Evolutionary conservation across 148 eudicot genomes (phyloP).

Genomic region (Simmondsia chinensis): DNA sequence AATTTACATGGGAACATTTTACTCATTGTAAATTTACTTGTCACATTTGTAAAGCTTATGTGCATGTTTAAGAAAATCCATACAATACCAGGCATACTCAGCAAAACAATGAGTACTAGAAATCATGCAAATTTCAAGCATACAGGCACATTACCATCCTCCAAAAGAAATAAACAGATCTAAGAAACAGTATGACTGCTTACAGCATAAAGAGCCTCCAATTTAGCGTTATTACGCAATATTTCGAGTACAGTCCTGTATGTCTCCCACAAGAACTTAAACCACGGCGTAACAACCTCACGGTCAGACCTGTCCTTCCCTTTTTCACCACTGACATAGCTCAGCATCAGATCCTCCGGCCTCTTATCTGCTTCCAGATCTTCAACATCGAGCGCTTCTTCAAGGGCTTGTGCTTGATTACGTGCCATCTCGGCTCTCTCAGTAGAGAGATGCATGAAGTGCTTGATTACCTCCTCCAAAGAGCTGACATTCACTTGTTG

Average conservation of each 20-base stretch:
- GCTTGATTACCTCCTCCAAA: slow-evolving; percentile 89
- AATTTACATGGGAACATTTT: too few relatives aligned
- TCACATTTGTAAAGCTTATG: too few relatives aligned
- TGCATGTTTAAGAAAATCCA: too few relatives aligned
- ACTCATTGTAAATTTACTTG: too few relatives aligned
- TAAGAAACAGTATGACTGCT: too few relatives aligned
- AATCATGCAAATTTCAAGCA: too few relatives aligned
- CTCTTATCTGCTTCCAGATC: slow-evolving; percentile 88
- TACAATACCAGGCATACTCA: too few relatives aligned
- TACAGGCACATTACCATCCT: too few relatives aligned
- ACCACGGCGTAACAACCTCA: slow-evolving; percentile 95
- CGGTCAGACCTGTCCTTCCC: slow-evolving; percentile 94
- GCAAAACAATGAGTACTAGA: too few relatives aligned
- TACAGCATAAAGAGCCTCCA: slow-evolving; percentile 85
- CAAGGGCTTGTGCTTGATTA: slow-evolving; percentile 80
- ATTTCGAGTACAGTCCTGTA: slow-evolving; percentile 84
- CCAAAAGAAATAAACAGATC: too few relatives aligned
- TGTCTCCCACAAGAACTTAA: slow-evolving; percentile 92
- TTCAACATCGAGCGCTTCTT: slow-evolving; percentile 91
- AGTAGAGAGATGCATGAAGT: slow-evolving; percentile 85
- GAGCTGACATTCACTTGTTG: slow-evolving; percentile 92
- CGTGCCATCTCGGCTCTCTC: slow-evolving; percentile 84
- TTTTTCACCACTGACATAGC: slow-evolving; percentile 93
- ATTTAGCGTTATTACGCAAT: slow-evolving; percentile 76
- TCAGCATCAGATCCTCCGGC: slow-evolving; percentile 94